Conservation (phyloP, 169 alveolate genomes). For the Plasmodium knowlesi region DNA sequence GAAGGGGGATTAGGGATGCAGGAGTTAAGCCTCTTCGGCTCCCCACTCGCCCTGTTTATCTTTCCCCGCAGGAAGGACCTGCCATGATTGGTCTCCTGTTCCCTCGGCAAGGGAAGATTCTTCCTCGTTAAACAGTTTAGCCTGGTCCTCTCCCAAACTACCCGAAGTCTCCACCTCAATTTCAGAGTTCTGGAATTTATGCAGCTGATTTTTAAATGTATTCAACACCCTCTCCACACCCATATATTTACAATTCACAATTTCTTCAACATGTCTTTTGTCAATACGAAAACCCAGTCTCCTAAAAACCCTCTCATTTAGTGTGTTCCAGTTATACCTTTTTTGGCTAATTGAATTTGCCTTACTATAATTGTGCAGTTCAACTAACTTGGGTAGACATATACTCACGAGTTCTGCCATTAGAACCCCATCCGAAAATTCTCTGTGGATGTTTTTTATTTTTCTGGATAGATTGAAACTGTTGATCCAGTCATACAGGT, state of each 20-base stretch:
- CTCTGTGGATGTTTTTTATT: constrained; percentile 65
- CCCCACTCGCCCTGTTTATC: too few relatives aligned
- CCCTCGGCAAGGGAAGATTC: neutral
- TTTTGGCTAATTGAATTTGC: constrained; percentile 74
- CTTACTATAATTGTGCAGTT: constrained; percentile 73
- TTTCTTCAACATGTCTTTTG: constrained; percentile 61
- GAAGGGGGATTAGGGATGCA: neutral
- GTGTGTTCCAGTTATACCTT: constrained; percentile 76
- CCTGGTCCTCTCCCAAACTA: neutral
- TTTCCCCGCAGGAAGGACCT: neutral
- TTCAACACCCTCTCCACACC: constrained; percentile 56
- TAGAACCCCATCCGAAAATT: constrained; percentile 65
- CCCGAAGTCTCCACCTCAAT: constrained; percentile 13
- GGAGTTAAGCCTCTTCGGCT: neutral
- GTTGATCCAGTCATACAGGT: constrained; percentile 41
- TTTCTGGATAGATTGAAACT: constrained; percentile 47
- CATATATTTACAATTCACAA: constrained; percentile 59
- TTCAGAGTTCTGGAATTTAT: constrained; percentile 45
- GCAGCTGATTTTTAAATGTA: constrained; percentile 54
- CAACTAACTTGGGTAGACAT: constrained; percentile 74
- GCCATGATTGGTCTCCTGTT: neutral
- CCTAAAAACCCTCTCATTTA: constrained; percentile 73
- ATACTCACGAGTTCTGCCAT: constrained; percentile 58
- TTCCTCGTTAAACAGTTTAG: neutral
- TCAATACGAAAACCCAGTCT: constrained; percentile 47